Evolutionary conservation across 805 yeast species (phyloP).

Genomic region (Pichia nakasei): DNA sequence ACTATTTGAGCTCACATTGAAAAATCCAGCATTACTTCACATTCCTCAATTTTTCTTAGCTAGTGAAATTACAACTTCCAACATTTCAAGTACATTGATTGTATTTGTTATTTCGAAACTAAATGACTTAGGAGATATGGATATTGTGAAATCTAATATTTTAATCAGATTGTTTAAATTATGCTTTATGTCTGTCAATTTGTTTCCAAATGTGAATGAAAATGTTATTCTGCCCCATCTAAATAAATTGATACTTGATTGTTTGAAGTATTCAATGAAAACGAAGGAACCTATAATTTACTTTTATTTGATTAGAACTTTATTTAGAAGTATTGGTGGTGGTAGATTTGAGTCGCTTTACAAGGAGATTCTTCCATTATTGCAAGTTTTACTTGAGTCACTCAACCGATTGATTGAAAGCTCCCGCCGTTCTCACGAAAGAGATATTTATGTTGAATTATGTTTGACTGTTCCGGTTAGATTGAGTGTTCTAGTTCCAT

Average conservation of each 20-base stretch:
- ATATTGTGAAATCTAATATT: constrained; percentile 68
- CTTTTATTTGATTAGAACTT: constrained; percentile 76
- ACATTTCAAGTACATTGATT: constrained; percentile 77
- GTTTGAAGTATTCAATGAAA: constrained; percentile 68
- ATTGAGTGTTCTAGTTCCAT: constrained; percentile 88
- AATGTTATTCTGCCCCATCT: constrained; percentile 81
- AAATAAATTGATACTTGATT: constrained; percentile 71
- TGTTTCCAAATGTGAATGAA: constrained; percentile 84
- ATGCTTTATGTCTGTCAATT: constrained; percentile 91
- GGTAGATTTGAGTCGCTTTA: constrained; percentile 91
- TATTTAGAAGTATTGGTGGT: constrained; percentile 93
- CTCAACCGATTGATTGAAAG: constrained; percentile 74
- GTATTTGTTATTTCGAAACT: constrained; percentile 67
- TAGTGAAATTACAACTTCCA: constrained; percentile 88
- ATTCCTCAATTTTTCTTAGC: constrained; percentile 92
- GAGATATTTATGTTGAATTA: constrained; percentile 89
- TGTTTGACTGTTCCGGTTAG: constrained; percentile 96
- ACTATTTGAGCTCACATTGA: constrained; percentile 68
- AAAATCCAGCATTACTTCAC: constrained; percentile 79
- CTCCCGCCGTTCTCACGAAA: constrained; percentile 80
- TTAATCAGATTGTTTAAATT: constrained; percentile 80
- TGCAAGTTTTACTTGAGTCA: constrained; percentile 80
- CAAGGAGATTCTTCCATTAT: constrained; percentile 84
- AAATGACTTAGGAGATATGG: constrained; percentile 72
- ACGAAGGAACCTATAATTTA: constrained; percentile 89